phyloP scores from a whole-genome alignment of 2,329 filamentous ascomycete species.

The Xylariales sp. region DNA sequence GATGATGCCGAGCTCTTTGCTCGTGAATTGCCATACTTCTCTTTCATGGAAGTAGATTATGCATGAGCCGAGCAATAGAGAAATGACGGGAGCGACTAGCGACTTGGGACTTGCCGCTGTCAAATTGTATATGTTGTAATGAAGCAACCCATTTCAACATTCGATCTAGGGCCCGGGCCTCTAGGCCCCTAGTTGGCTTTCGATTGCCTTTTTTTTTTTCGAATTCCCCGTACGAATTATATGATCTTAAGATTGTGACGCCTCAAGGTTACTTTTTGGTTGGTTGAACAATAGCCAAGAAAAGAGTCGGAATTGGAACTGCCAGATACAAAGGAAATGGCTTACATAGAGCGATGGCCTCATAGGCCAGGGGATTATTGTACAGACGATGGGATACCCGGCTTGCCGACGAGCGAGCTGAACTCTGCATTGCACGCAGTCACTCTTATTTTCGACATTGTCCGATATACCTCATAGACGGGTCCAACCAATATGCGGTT shows the following conservation, averaged over 20 bases:
- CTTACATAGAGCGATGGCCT: slow-evolving; percentile 48
- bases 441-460: slow-evolving; percentile 26
- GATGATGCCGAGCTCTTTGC: slow-evolving; percentile 48
- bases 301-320: slow-evolving; percentile 25
- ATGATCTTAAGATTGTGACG: slow-evolving; percentile 28
- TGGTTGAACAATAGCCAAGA: slow-evolving; percentile 17
- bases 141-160: not conserved
- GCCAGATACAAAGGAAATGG: slow-evolving; percentile 37
- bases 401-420: slow-evolving; percentile 36
- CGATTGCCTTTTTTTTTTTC: not conserved
- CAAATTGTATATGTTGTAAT: slow-evolving; percentile 4
- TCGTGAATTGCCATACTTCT: slow-evolving; percentile 50
- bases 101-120: slow-evolving; percentile 1
- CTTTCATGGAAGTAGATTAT: slow-evolving; percentile 51
- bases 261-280: slow-evolving; percentile 6
- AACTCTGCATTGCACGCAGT: slow-evolving; percentile 28
- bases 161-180: not conserved
- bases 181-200: not conserved
- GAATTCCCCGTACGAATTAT: slow-evolving; percentile 30
- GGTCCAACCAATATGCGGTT: slow-evolving; percentile 32
- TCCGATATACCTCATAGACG: slow-evolving; percentile 46
- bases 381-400: slow-evolving; percentile 33
- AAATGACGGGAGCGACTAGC: not conserved
- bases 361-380: slow-evolving; percentile 41
- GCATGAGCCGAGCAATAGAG: slow-evolving; percentile 37